phyloP scores from a whole-genome alignment of 2,329 filamentous ascomycete species.

The Beauveria scarabaeidicola region DNA sequence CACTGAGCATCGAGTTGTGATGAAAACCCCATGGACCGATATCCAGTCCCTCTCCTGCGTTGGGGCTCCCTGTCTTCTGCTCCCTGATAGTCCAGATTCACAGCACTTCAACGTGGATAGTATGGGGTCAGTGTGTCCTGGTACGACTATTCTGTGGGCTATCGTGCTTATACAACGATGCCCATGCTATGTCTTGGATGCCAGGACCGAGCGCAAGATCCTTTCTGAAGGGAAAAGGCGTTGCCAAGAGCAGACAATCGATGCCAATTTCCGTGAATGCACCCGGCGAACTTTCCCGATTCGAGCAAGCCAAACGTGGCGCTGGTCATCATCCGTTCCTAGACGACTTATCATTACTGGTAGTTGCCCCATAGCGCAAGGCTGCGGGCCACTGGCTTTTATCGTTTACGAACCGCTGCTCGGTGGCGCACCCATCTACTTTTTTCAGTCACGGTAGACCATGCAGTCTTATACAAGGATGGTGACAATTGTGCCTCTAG shows the following conservation, averaged over 20 bases:
- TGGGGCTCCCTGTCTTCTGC: not conserved
- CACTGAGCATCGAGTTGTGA: conserved; percentile 1
- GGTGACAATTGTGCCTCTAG: not conserved
- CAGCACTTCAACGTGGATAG: not conserved
- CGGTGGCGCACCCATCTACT: conserved; percentile 7
- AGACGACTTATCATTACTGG: not conserved
- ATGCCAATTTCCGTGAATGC: conserved; percentile 2
- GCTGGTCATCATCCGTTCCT: not conserved
- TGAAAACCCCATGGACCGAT: not conserved
- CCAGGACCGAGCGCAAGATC: not conserved
- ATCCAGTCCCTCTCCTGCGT: not conserved
- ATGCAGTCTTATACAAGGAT: not conserved
- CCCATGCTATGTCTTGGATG: not conserved
- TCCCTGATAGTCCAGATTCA: not conserved
- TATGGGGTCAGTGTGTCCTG: not conserved
- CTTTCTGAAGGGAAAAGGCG: not conserved
- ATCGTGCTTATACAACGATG: not conserved
- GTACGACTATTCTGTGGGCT: not conserved
- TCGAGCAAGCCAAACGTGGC: not conserved
- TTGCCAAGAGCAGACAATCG: not conserved
- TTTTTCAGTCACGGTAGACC: not conserved
- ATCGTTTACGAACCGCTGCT: not conserved
- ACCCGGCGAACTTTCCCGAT: not conserved
- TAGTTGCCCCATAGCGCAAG: not conserved
- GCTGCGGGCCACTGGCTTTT: not conserved